These are phyloP conservation scores for Nakataea oryzae DNA, from an alignment of 2,329 filamentous ascomycete species.

Conservation along the genomic window DNA sequence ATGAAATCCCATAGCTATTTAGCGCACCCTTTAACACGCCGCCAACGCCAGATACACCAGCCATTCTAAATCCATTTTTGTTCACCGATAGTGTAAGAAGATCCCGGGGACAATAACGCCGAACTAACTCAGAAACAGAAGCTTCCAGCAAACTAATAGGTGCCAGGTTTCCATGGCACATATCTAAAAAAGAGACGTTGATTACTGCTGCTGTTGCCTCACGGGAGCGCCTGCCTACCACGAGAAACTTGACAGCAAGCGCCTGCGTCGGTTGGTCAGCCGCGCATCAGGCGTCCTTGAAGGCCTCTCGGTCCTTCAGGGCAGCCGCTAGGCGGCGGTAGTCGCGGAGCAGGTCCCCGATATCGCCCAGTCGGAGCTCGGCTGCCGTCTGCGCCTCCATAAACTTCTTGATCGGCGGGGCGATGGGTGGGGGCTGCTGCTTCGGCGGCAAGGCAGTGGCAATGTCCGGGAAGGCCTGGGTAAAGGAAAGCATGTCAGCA, in stretches of 20 bases:
- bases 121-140: not conserved
- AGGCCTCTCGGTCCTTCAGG: constrained; percentile 51
- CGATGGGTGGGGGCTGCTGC: constrained; percentile 32
- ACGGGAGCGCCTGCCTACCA: not conserved
- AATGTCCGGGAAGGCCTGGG: constrained; percentile 50
- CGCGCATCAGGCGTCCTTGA: constrained; percentile 26
- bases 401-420: constrained; percentile 62
- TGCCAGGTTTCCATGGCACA: too few relatives aligned
- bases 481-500: not conserved
- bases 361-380: constrained; percentile 64
- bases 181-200: too few relatives aligned
- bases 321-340: constrained; percentile 61
- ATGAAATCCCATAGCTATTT: not conserved
- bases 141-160: not conserved
- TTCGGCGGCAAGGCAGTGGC: constrained; percentile 44
- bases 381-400: constrained; percentile 60
- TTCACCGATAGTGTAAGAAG: not conserved
- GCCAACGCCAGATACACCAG: not conserved
- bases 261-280: not conserved
- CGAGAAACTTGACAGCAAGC: not conserved
- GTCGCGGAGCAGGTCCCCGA: constrained; percentile 60
- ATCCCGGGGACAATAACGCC: not conserved
- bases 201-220: not conserved
- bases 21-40: not conserved
- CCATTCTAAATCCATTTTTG: not conserved